Evolutionary conservation across 2,329 filamentous ascomycete genomes (phyloP).

Genomic region (Penicillium sp.): DNA sequence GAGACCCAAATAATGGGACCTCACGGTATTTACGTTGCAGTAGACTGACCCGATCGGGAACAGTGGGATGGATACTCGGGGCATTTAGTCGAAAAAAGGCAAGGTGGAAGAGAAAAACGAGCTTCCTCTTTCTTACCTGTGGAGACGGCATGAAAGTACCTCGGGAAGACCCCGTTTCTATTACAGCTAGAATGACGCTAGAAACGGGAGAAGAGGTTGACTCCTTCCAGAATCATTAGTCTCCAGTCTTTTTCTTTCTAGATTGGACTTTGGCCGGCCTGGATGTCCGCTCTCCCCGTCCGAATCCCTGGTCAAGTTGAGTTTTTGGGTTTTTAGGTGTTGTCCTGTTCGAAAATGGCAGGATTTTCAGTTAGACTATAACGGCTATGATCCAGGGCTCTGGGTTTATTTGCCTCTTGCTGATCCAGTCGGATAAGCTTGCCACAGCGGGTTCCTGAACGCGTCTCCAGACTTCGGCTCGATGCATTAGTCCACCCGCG

Average conservation of each 20-base stretch:
- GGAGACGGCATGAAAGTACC: conserved; percentile 10
- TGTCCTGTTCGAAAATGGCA: neutral
- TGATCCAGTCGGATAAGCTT: conserved; percentile 13
- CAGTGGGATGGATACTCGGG: neutral
- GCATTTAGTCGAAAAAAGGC: conserved; percentile 3
- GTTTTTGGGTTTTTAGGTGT: neutral
- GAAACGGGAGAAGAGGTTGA: conserved; percentile 21
- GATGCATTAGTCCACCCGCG: conserved; percentile 28
- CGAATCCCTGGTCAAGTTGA: neutral
- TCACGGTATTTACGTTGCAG: conserved; percentile 12
- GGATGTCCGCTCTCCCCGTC: neutral
- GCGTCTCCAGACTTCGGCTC: conserved; percentile 26
- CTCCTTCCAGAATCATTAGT: conserved; percentile 1
- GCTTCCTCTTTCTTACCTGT: conserved; percentile 23
- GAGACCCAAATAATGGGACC: conserved; percentile 10
- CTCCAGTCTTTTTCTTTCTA: neutral
- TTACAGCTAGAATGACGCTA: conserved; percentile 29
- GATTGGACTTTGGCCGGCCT: neutral
- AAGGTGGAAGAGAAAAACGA: conserved; percentile 2
- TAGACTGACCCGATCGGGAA: conserved; percentile 3
- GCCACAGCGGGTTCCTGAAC: conserved; percentile 20
- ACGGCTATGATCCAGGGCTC: conserved; percentile 12
- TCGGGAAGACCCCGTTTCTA: conserved; percentile 21
- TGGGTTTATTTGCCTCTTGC: conserved; percentile 2
- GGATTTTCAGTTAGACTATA: conserved; percentile 1